Conservation (phyloP, 1,139 yeast genomes). For the Blastobotrys elegans region DNA sequence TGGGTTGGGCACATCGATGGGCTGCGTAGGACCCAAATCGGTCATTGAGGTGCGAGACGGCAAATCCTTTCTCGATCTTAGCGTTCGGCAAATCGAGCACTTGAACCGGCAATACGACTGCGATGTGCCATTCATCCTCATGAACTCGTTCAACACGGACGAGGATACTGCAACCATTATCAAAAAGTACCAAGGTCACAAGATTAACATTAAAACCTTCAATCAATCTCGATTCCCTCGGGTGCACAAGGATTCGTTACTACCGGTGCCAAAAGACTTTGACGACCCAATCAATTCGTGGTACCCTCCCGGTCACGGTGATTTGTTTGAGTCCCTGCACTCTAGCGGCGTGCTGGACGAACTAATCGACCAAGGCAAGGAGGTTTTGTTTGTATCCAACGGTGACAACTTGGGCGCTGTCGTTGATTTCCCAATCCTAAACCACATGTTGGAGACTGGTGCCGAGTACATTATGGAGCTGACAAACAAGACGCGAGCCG, state of each 20-base stretch:
- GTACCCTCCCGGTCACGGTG: constrained; percentile 99
- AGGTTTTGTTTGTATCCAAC: constrained; percentile 88
- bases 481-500: constrained; percentile 98
- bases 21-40: constrained; percentile 98
- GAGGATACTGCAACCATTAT: constrained; percentile 92
- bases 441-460: constrained; percentile 87
- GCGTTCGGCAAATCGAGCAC: constrained; percentile 96
- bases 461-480: constrained; percentile 97
- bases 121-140: constrained; percentile 90
- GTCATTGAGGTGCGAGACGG: constrained; percentile 99
- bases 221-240: constrained; percentile 97
- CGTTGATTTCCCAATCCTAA: constrained; percentile 83
- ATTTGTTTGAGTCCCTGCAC: constrained; percentile 83
- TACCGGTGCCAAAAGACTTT: constrained; percentile 81
- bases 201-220: constrained; percentile 91
- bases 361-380: constrained; percentile 89
- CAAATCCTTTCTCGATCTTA: constrained; percentile 88
- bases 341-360: constrained; percentile 91
- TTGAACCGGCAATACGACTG: constrained; percentile 86
- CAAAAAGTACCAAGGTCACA: constrained; percentile 94
- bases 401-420: constrained; percentile 99
- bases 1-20: constrained; percentile 99
- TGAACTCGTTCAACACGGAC: constrained; percentile 98
- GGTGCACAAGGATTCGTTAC: constrained; percentile 85
- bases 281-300: constrained; percentile 79